Evolutionary conservation across 2,329 filamentous ascomycete genomes (phyloP).

Genomic region (Aspergillus pseudoterreus): DNA sequence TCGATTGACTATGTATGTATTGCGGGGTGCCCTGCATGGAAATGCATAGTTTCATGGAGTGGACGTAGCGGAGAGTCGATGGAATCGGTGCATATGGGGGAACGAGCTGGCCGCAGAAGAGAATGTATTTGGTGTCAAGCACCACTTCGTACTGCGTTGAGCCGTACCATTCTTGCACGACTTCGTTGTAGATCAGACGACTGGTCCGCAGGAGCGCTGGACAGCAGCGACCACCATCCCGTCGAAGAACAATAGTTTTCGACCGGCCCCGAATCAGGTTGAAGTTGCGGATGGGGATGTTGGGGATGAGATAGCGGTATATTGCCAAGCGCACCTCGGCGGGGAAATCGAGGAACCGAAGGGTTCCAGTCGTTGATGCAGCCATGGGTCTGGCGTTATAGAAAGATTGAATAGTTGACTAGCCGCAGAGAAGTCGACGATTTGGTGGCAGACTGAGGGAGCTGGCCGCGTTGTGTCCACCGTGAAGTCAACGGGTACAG

Average conservation of each 20-base stretch:
- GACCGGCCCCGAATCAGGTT: conserved; percentile 3
- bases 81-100: conserved; percentile 7
- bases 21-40: conserved; percentile 9
- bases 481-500: too few relatives aligned
- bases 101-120: conserved; percentile 10
- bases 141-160: conserved; percentile 7
- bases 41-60: conserved; percentile 3
- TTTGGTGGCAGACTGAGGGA: too few relatives aligned
- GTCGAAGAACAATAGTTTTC: conserved; percentile 2
- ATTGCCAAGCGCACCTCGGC: conserved; percentile 5
- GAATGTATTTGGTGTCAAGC: conserved; percentile 9
- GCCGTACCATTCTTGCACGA: conserved; percentile 11
- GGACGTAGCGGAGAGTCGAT: conserved; percentile 5
- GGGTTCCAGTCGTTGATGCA: background rate
- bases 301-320: conserved; percentile 5
- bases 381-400: too few relatives aligned
- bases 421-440: too few relatives aligned
- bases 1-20: conserved; percentile 1
- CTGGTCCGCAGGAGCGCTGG: conserved; percentile 9
- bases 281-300: conserved; percentile 6
- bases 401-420: background rate
- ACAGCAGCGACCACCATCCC: conserved; percentile 3
- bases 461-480: too few relatives aligned
- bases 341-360: conserved; percentile 5
- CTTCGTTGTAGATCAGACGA: conserved; percentile 7